Conservation (phyloP, 345 rosid species). For the Erysimum cheiranthoides region DNA sequence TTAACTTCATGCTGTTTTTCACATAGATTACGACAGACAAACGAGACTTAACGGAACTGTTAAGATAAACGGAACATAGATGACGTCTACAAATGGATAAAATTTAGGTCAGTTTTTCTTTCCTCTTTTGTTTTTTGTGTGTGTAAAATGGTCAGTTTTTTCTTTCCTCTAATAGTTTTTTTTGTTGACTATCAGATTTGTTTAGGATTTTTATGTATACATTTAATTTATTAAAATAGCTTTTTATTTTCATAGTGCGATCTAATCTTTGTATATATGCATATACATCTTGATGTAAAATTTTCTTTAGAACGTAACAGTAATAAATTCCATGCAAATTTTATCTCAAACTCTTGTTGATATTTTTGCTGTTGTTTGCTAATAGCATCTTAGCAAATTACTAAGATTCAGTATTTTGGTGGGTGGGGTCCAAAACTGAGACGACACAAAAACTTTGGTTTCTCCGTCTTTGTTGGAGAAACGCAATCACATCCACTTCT, state of each 20-base stretch:
- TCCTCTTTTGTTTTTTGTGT: too few species aligned
- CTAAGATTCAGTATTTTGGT: too few species aligned
- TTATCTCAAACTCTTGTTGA: neutral
- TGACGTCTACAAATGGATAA: neutral
- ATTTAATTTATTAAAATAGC: too few species aligned
- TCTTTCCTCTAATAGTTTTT: too few species aligned
- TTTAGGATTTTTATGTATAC: too few species aligned
- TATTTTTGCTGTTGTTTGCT: neutral
- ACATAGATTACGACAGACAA: neutral
- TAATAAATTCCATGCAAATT: too few species aligned
- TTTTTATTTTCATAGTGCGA: too few species aligned
- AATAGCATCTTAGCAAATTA: too few species aligned
- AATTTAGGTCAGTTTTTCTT: neutral
- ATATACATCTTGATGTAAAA: too few species aligned
- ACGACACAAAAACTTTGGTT: constrained; percentile 50
- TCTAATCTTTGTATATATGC: too few species aligned
- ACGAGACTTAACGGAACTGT: neutral
- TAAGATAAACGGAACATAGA: constrained; percentile 6
- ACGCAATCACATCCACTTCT: constrained; percentile 42
- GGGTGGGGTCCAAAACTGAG: constrained; percentile 40
- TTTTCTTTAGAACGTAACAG: too few species aligned
- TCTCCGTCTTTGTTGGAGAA: constrained; percentile 73
- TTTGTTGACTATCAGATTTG: too few species aligned
- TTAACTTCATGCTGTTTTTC: constrained; percentile 11
- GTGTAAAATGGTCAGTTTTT: neutral